Evolutionary conservation across 164 flowering plant species (phyloP).

Genomic region (Amborella trichopoda): DNA sequence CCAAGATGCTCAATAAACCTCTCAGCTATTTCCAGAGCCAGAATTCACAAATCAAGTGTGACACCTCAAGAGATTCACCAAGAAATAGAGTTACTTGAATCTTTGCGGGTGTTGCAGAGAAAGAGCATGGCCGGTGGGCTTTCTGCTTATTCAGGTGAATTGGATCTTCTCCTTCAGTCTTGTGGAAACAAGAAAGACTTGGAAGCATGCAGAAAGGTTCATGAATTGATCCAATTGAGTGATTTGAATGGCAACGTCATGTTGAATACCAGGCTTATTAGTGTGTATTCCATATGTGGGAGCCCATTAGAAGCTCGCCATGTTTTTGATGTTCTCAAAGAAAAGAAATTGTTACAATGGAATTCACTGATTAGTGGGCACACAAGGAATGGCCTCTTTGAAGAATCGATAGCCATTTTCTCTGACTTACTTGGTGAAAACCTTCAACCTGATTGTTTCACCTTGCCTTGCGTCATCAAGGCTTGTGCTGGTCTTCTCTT

Average conservation of each 20-base stretch:
- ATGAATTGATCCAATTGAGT: constrained; percentile 23
- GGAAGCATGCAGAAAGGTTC: constrained; percentile 34
- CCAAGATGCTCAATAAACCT: no score
- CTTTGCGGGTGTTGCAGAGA: no score
- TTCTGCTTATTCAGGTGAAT: no score
- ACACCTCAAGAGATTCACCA: no score
- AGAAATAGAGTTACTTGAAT: no score
- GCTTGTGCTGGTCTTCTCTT: constrained; percentile 41
- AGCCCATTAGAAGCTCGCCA: constrained; percentile 31
- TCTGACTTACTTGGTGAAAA: constrained; percentile 23
- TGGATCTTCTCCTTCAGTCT: constrained; percentile 38
- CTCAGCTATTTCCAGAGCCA: no score
- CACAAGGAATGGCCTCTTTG: constrained; percentile 36
- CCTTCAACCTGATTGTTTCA: constrained; percentile 47
- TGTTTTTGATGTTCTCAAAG: constrained; percentile 28
- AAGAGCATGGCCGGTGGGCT: no score
- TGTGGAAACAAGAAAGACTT: constrained; percentile 38
- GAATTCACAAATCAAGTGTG: no score
- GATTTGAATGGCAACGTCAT: constrained; percentile 26
- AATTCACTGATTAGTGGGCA: constrained; percentile 53
- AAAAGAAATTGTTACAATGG: constrained; percentile 53
- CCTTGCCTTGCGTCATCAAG: constrained; percentile 48
- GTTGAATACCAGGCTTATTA: constrained; percentile 41
- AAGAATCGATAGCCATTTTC: constrained; percentile 34
- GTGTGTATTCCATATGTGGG: constrained; percentile 59